A percentile compares a stretch with the other conserved stretches of the same genome.
phyloP scores from a whole-genome alignment of 495 filamentous ascomycete species.

The Xylaria sp. region DNA sequence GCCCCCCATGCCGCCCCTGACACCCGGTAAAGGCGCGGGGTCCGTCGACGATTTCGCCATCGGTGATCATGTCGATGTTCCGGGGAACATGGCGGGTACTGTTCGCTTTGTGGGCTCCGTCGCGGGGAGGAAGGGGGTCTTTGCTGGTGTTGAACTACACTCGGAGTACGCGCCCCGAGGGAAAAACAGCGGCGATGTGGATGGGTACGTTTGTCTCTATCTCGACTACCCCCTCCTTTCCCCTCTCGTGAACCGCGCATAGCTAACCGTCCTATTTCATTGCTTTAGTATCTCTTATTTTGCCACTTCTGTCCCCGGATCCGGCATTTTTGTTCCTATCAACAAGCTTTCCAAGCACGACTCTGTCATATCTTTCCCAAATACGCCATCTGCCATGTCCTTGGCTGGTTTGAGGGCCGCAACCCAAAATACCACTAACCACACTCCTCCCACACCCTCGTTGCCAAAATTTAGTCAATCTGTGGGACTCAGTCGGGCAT shows the following conservation, averaged over 20 bases:
- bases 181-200: conserved; percentile 97
- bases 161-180: conserved; percentile 79
- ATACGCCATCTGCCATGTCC: conserved; percentile 74
- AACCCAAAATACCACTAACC: conserved; percentile 58
- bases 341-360: conserved; percentile 78
- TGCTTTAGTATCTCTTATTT: conserved; percentile 77
- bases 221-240: conserved; percentile 8
- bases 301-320: conserved; percentile 73
- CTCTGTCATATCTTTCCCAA: conserved; percentile 64
- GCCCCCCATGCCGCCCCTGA: conserved; percentile 45
- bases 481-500: conserved; percentile 76
- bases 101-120: conserved; percentile 90
- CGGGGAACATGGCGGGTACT: conserved; percentile 89
- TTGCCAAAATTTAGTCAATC: conserved; percentile 82
- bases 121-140: conserved; percentile 86
- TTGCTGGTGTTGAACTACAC: conserved; percentile 93
- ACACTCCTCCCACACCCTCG: conserved; percentile 70
- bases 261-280: conserved; percentile 26
- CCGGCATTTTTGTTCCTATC: conserved; percentile 94
- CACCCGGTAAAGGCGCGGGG: conserved; percentile 40
- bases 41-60: conserved; percentile 62
- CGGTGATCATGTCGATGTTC: conserved; percentile 92
- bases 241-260: conserved; percentile 3
- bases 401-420: conserved; percentile 59
- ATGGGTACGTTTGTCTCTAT: conserved; percentile 66